Evolutionary conservation across 768 basidiomycete species (phyloP), one percentile per base, ranked within the genome.

Genomic region (Leccinellum albellum): DNA sequence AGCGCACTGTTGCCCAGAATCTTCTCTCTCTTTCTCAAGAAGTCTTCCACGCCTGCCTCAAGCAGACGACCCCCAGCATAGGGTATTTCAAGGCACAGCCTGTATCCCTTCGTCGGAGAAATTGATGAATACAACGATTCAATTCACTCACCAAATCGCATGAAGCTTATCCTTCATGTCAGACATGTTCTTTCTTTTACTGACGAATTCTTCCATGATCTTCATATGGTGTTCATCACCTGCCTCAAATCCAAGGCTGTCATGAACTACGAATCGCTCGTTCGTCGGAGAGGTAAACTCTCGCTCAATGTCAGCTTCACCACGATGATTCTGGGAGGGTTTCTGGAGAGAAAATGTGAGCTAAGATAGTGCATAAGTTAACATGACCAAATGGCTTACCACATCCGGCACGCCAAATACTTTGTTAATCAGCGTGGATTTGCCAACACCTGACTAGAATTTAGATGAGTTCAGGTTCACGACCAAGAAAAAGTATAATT

Each of bases 21-120:
- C 17, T 61, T 45, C 0, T 28, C 4, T 23, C 52, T 64, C 6
- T 12, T 24, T 21, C 44, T 13, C 9, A 63, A 28, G 29, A 63
- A 63, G 12, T 7, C 21, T 31, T 64, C 62, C 35, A 63, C 51
- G 1, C 62, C 62, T 15, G 33, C 35, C 20, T 63, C 62, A 8
- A 64, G 57, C 24, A 64, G 48, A 53, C 58, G 58, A 24, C 58
- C 62, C 8, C 62, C 62, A 7, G 54, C 44, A 12, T 51, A 53
- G 13, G 62, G 62, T 45, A 53, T 48, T 17, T 64, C 62, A 8
- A 63, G 53, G 15, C 62, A 63, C 33, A 63, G 62, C 62, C 62
- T 63, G 37, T 6, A 44, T 14, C 1, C 4, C 17, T 45, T 28
- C 12, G 3, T 63, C 14, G 52, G 35, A 17, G 1, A 31, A 0